Evolutionary conservation across 2,329 filamentous ascomycete species (phyloP), one percentile per base, ranked within the genome.

Genomic region (Talaromyces sp.): DNA sequence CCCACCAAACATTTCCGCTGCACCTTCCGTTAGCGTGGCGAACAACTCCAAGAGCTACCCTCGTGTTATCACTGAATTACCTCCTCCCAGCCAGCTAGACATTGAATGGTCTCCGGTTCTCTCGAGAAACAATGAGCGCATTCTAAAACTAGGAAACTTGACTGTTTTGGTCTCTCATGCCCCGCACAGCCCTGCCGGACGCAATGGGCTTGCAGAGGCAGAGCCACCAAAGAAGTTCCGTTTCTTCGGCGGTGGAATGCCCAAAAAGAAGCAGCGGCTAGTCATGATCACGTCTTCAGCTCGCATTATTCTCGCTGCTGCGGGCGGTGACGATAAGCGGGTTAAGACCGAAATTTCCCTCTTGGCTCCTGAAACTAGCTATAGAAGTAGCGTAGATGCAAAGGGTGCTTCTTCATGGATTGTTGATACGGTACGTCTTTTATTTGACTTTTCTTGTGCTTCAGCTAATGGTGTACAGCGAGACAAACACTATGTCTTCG

Each of bases 51-150:
- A 91, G 59, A 83, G 85, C 10, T 89, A 92, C 24, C 84, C 90
- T 1, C 83, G 92, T 63, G 87, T 97, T 62, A 96, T 99, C 63
- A 98, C 95, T 0, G 95, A 99, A 74, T 82, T 99, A 10, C 92
- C 95, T 17, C 93, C 95, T n/a, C 95, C 95, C 0, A 96, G 90
- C 56, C 95, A 98, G 73, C 81, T 99, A 27, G 95, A 99, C 71
- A 96, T 99, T 60, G 95, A 99, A 76, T 99, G 95, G 95, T 97
- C 93, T 0, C 95, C 95, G 0, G 93, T 99, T 4, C 80, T 99
- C 59, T 97, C 90, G 10, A 87, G 88, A 69, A 88, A 86, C 62
- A 97, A 98, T 70, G 95, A 99, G 75, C 86, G 95, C 38, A 99
- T 99, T 66, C 76, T 99, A 64, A 97, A 96, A 74, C 81, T 99